phyloP scores from a whole-genome alignment of 306 rosid genomes.

The Corylus heterophylla region DNA sequence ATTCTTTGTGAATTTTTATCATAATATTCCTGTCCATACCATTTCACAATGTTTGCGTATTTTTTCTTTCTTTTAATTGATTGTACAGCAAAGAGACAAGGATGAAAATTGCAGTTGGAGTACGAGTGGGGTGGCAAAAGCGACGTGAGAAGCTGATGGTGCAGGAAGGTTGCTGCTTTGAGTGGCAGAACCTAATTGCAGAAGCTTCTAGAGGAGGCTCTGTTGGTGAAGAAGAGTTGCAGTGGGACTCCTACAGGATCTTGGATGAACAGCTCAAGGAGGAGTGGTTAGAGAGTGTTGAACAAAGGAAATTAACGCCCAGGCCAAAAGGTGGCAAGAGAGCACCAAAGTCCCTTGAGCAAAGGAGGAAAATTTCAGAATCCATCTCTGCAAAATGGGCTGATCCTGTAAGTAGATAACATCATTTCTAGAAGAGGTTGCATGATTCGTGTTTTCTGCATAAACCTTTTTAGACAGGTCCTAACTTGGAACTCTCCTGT shows the following conservation, averaged over 20 bases:
- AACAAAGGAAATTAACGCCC: slow-evolving; percentile 48
- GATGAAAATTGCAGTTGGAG: slow-evolving; percentile 73
- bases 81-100: slow-evolving; percentile 71
- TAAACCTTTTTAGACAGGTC: slow-evolving; percentile 5
- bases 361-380: slow-evolving; percentile 84
- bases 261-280: slow-evolving; percentile 53
- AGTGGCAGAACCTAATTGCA: slow-evolving; percentile 87
- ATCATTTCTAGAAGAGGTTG: slow-evolving; percentile 24
- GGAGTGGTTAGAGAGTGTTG: slow-evolving; percentile 66
- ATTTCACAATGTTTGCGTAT: neutral
- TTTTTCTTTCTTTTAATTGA: slow-evolving; percentile 20
- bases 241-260: slow-evolving; percentile 75
- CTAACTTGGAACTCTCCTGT: slow-evolving; percentile 10
- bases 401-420: slow-evolving; percentile 66
- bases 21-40: neutral
- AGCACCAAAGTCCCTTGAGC: slow-evolving; percentile 87
- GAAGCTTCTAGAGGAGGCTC: slow-evolving; percentile 76
- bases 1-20: neutral
- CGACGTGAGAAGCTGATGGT: slow-evolving; percentile 51
- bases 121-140: slow-evolving; percentile 69
- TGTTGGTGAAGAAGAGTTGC: slow-evolving; percentile 70
- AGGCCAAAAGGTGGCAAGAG: slow-evolving; percentile 58
- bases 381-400: slow-evolving; percentile 94
- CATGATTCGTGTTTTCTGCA: slow-evolving; percentile 13
- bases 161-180: slow-evolving; percentile 72